phyloP scores from a whole-genome alignment of 768 basidiomycete species.

The Lactarius vividus region DNA sequence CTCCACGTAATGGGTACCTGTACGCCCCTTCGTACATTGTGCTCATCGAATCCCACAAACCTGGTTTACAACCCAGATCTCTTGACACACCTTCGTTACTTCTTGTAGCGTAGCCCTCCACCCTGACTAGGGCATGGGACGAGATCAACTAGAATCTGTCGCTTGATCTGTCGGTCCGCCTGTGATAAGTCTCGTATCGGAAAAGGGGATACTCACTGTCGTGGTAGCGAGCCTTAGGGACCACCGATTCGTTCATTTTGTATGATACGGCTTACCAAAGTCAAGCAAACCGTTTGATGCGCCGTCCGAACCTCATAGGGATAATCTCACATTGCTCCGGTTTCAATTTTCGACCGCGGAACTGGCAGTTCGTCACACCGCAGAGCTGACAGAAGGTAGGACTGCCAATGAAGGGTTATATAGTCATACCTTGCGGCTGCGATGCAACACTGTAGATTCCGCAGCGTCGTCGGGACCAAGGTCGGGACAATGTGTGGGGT shows the following conservation, averaged over 20 bases:
- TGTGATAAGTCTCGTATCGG: background rate
- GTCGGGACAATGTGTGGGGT: too few relatives aligned
- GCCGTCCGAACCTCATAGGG: conserved; percentile 4
- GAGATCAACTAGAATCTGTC: background rate
- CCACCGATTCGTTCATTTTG: conserved; percentile 5
- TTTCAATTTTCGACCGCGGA: background rate
- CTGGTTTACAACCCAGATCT: too few relatives aligned
- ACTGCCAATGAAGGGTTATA: conserved; percentile 18
- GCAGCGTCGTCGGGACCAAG: conserved; percentile 15
- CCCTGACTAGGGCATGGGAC: background rate
- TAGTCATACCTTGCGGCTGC: conserved; percentile 18
- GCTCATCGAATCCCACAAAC: too few relatives aligned
- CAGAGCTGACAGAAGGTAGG: background rate
- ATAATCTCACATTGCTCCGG: background rate
- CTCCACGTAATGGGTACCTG: too few relatives aligned
- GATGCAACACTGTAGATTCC: conserved; percentile 18
- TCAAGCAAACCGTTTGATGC: conserved; percentile 3
- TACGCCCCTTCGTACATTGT: too few relatives aligned
- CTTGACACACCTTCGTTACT: too few relatives aligned
- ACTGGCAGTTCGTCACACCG: conserved; percentile 18
- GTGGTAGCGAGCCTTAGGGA: background rate
- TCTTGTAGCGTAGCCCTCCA: background rate
- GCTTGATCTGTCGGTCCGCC: rapidly evolving
- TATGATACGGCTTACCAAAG: conserved; percentile 12
- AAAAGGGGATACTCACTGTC: background rate